A percentile compares a stretch with the other conserved stretches of the same genome.
These are phyloP conservation scores for Eragrostis nindensis DNA, from an alignment of 176 grass and related monocot genomes.

Conservation along the genomic window DNA sequence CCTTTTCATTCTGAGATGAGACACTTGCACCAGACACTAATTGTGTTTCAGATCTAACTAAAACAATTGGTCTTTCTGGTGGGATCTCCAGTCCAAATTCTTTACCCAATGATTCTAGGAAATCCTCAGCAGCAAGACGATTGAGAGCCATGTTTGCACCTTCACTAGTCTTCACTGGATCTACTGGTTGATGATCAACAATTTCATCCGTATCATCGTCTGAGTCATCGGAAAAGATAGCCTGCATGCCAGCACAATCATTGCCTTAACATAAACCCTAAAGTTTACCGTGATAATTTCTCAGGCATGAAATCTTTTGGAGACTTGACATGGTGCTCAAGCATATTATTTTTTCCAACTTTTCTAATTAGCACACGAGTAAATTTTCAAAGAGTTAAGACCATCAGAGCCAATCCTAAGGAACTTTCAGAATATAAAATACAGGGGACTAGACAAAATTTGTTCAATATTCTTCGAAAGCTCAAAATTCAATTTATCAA, in stretches of 20 bases:
- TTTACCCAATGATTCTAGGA: conserved; percentile 94
- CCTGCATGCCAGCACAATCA: conserved; percentile 50
- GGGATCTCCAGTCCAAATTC: conserved; percentile 92
- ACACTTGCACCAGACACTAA: conserved; percentile 38
- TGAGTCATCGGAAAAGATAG: conserved; percentile 99
- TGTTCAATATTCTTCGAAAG: neutral
- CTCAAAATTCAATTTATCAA: neutral
- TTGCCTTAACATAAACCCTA: conserved; percentile 15
- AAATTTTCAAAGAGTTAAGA: neutral
- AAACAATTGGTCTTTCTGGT: conserved; percentile 54
- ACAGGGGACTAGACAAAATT: neutral
- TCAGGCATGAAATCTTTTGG: too few species aligned
- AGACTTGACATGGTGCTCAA: neutral
- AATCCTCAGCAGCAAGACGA: conserved; percentile 92
- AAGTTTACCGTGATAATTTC: too few species aligned
- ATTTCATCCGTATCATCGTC: conserved; percentile 63
- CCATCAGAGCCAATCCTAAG: neutral
- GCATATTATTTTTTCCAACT: neutral
- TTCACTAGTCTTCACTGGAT: conserved; percentile 81
- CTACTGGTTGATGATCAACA: conserved; percentile 47
- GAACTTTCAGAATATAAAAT: neutral
- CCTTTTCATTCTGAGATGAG: conserved; percentile 19
- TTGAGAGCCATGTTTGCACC: conserved; percentile 90
- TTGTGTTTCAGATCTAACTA: conserved; percentile 40
- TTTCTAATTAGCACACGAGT: neutral